phyloP scores from a whole-genome alignment of 495 filamentous ascomycete genomes.

The Penicillium herquei region DNA sequence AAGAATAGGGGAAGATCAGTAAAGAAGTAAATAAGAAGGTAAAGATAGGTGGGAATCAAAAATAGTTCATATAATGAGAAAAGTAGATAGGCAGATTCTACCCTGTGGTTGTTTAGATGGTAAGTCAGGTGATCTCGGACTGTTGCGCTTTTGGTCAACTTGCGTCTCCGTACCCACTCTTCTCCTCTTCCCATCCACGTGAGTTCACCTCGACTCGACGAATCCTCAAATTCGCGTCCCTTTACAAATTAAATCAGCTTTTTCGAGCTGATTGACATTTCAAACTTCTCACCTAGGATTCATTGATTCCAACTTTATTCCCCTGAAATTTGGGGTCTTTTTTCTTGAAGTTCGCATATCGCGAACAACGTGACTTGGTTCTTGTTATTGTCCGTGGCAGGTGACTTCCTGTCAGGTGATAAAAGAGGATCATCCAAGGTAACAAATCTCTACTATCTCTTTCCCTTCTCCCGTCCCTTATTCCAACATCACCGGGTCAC shows the following conservation, averaged over 20 bases:
- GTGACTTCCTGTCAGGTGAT: constrained; percentile 56
- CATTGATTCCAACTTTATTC: constrained; percentile 15
- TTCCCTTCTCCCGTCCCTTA: constrained; percentile 9
- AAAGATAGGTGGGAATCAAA: not conserved
- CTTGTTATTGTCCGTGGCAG: constrained; percentile 51
- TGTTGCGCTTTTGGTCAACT: constrained; percentile 28
- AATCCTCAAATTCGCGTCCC: constrained; percentile 31
- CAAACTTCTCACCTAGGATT: constrained; percentile 10
- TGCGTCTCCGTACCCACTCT: constrained; percentile 18
- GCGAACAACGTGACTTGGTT: constrained; percentile 33
- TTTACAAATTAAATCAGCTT: constrained; percentile 29
- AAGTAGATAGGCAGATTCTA: not conserved
- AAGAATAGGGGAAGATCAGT: not conserved
- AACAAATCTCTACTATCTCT: constrained; percentile 27
- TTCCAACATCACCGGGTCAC: not conserved
- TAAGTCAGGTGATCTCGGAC: constrained; percentile 34
- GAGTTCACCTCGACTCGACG: constrained; percentile 42
- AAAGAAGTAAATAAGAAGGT: not conserved
- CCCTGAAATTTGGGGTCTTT: constrained; percentile 23
- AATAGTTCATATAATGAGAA: not conserved
- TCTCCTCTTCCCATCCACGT: constrained; percentile 40
- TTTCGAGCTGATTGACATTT: constrained; percentile 23
- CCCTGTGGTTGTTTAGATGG: not conserved
- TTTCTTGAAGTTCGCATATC: constrained; percentile 23
- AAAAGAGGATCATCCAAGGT: constrained; percentile 47